Evolutionary conservation across 129 eudicot species (phyloP), one percentile per base, ranked within the genome.

Genomic region (Lonicera japonica): DNA sequence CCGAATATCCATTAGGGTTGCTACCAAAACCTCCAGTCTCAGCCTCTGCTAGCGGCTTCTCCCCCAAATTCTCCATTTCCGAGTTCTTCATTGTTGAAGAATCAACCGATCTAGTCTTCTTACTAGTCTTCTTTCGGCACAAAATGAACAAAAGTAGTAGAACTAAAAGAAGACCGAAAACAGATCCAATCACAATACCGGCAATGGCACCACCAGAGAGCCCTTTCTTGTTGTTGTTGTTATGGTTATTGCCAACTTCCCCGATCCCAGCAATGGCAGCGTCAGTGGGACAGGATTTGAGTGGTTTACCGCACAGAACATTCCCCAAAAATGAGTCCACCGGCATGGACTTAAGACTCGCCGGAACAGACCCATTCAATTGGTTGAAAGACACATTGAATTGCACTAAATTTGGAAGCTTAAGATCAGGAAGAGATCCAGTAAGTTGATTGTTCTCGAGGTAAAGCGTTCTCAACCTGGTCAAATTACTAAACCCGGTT

Each of bases 141-240:
- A 80, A 17, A 5, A 92, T 13, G 29, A 78, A 72, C 21, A 85
- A 4, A 6, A 84, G 36, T 14, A 82, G 25, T 23, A 87, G 15
- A 16, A 92, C n/a, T 3, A 85, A 17, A 0, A 81, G 15, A 8
- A 85, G 46, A 1, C 87, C 98, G 0, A 88, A 52, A 12, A 92
- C 81, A 55, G 81, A 70, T 24, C 96, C 97, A 53, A 89, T 76
- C 20, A 85, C 95, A 63, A 89, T 85, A 16, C 95, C 95, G 8
- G 90, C 95, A 65, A 87, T 84, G 1, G 92, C 91, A 23, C 81
- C 90, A n/a, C 86, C 90, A 0, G 86, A 80, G 60, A 84, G 68
- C 0, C 81, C 67, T 16, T 67, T 51, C n/a, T 77, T 74, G 60
- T 70, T 55, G 47, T 52, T 73, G 48, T 46, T 40, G 55, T 52